Percentiles rank a stretch among this genome's conserved stretches.
These are phyloP conservation scores for Sporothrix pseudoabietina DNA, from an alignment of 2,329 filamentous ascomycete species.

Conservation along the genomic window DNA sequence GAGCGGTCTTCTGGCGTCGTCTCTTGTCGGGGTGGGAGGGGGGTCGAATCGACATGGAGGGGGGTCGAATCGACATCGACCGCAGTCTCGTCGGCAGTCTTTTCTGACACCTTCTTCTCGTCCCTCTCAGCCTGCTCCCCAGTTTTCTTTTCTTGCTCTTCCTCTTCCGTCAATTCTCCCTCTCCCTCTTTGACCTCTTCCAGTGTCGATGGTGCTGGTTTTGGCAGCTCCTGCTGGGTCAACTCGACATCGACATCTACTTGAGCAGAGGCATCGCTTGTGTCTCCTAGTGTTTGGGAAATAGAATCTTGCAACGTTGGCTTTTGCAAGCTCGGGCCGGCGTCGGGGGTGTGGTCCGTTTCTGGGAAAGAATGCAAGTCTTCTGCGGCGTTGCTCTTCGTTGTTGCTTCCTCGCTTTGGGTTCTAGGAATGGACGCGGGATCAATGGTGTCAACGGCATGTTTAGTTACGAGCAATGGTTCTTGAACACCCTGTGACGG, in stretches of 20 bases:
- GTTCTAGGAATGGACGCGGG: neutral
- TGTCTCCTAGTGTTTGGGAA: neutral
- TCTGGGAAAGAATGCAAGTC: neutral
- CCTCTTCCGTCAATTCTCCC: no score
- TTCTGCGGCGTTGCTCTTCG: neutral
- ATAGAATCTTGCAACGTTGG: neutral
- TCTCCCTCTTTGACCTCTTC: no score
- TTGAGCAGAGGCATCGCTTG: neutral
- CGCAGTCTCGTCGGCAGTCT: no score
- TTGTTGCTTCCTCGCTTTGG: neutral
- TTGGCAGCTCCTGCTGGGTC: no score
- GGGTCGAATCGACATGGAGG: no score
- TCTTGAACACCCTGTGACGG: neutral
- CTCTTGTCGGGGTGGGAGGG: neutral
- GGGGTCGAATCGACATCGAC: no score
- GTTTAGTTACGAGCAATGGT: neutral
- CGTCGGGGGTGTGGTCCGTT: neutral
- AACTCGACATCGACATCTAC: neutral
- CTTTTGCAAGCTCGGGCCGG: neutral
- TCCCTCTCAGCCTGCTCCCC: no score
- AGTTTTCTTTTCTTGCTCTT: no score
- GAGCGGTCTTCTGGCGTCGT: neutral
- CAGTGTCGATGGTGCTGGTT: no score
- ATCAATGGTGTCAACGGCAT: neutral
- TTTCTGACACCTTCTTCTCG: no score